A percentile compares a stretch with the other conserved stretches of the same genome.
Evolutionary conservation across 352 stramenopile genomes (phyloP).

Genomic region (Phytophthora hybrid): DNA sequence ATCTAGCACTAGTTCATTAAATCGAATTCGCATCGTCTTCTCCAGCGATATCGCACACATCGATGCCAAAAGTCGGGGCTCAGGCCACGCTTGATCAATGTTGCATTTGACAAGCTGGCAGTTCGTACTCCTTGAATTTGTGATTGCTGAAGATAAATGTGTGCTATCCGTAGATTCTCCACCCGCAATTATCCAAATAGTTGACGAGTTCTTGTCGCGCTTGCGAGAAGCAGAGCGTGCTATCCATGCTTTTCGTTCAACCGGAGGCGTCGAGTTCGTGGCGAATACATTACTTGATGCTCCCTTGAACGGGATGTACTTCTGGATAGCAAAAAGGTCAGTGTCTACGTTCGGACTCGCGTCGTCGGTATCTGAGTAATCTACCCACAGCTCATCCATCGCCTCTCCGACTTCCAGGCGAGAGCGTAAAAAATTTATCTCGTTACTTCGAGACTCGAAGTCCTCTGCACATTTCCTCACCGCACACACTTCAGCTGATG

Average conservation of each 20-base stretch:
- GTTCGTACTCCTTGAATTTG: slow-evolving; percentile 26
- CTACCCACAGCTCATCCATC: slow-evolving; percentile 30
- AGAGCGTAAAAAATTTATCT: slow-evolving; percentile 22
- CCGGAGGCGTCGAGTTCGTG: background rate
- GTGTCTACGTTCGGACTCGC: background rate
- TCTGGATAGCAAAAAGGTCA: slow-evolving; percentile 48
- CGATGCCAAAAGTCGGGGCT: slow-evolving; percentile 50
- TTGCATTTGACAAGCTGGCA: slow-evolving; percentile 74
- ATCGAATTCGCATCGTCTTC: slow-evolving; percentile 41
- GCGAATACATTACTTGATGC: slow-evolving; percentile 6
- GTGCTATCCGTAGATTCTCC: slow-evolving; percentile 14
- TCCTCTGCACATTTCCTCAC: slow-evolving; percentile 30
- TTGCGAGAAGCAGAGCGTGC: slow-evolving; percentile 62
- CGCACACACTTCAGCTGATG: slow-evolving; percentile 31
- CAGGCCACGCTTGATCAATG: slow-evolving; percentile 58
- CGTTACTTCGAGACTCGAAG: slow-evolving; percentile 32
- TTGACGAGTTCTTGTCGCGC: slow-evolving; percentile 52
- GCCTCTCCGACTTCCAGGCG: slow-evolving; percentile 29
- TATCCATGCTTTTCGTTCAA: slow-evolving; percentile 58
- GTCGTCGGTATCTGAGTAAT: background rate
- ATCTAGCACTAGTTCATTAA: slow-evolving; percentile 65
- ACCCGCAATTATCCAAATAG: slow-evolving; percentile 67
- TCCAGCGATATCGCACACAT: slow-evolving; percentile 52
- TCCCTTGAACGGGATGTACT: slow-evolving; percentile 58
- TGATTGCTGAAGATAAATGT: slow-evolving; percentile 16